Conservation (phyloP, 768 basidiomycete genomes). For the Kwoniella shandongensis region DNA sequence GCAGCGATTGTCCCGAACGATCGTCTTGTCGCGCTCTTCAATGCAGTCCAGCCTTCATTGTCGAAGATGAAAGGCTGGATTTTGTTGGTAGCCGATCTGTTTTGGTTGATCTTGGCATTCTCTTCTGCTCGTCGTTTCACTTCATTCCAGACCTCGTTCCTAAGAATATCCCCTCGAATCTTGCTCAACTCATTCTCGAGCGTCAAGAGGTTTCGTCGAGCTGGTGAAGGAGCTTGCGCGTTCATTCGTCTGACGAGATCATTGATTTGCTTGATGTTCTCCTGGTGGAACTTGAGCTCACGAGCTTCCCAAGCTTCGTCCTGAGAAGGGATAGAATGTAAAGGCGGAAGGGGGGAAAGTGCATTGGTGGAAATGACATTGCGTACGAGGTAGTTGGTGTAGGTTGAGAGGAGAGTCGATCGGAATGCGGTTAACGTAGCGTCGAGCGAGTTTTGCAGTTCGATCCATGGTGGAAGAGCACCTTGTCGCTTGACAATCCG, state of each 20-base stretch:
- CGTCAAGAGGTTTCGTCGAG: conserved; percentile 65
- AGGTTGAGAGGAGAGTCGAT: conserved; percentile 64
- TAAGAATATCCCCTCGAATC: conserved; percentile 31
- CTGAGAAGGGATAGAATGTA: conserved; percentile 33
- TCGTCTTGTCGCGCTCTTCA: conserved; percentile 30
- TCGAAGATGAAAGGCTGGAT: conserved; percentile 21
- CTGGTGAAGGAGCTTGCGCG: conserved; percentile 72
- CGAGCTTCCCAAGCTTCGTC: conserved; percentile 71
- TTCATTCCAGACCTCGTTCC: conserved; percentile 34
- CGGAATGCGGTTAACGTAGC: conserved; percentile 65
- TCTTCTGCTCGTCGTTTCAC: conserved; percentile 37
- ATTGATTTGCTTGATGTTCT: conserved; percentile 71
- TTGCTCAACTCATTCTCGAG: conserved; percentile 61
- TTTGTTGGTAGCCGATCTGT: conserved; percentile 3
- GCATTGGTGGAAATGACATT: conserved; percentile 51
- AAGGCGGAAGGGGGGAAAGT: conserved; percentile 55
- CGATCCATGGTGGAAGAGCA: conserved; percentile 83
- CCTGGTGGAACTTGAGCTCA: conserved; percentile 68
- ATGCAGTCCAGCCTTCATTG: conserved; percentile 19
- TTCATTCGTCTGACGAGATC: conserved; percentile 76
- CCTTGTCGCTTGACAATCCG: conserved; percentile 78
- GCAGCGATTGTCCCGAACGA: conserved; percentile 39
- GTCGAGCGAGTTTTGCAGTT: conserved; percentile 76
- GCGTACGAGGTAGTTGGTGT: conserved; percentile 74
- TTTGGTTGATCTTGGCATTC: neutral